Base-by-base conservation (phyloP, 352 stramenopile genomes). In the Thraustochytrium striatum region DNA sequence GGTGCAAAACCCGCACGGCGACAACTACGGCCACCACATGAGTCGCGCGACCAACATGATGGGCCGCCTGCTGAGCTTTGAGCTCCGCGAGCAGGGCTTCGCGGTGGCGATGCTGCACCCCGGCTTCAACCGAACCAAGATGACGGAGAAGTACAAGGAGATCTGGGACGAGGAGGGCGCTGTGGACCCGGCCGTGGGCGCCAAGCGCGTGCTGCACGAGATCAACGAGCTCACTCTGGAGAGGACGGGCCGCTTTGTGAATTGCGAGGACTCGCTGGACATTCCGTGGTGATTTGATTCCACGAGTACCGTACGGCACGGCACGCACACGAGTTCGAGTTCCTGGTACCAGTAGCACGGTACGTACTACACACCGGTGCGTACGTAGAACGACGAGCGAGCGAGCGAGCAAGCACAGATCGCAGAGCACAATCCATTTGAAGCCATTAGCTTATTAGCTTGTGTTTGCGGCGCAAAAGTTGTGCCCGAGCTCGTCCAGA, bases 81-180 rank as follows among this genome's bases (percentile, higher is more conserved):
- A 79, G 69, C 69, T 79, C 69, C 44, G 50, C 11, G 38, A 36
- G 13, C 72, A 79, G 52, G 55, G 43, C 50, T 38, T 65, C 32
- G 16, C 52, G 19, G 69, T 79, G 19, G n/a, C 69, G n/a, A 28
- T 79, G 28, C 21, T 79, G 8, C 69, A 79, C 50, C 69, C 69
- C 11, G 69, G 69, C 55, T 79, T 65, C 35, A 69, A 69, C 69
- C 44, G 52, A 8, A 79, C 69, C 25, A 28, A 72, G 9, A 79
- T 79, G 69, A 79, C 69, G 16, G 83, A 84, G 28, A 92, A 92
- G 79, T 92, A 83, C 47, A 5, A 87, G 55, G 81, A 88, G 41
- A 92, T 91, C 82, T 92, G 88, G 88, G 88, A 92, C 38, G 84
- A 87, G 25, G 88, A 92, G 78, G 88, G 88, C 53, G 88, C 88